Evolutionary conservation across 805 yeast species (phyloP).

Genomic region (Soucietia sequanensis): DNA sequence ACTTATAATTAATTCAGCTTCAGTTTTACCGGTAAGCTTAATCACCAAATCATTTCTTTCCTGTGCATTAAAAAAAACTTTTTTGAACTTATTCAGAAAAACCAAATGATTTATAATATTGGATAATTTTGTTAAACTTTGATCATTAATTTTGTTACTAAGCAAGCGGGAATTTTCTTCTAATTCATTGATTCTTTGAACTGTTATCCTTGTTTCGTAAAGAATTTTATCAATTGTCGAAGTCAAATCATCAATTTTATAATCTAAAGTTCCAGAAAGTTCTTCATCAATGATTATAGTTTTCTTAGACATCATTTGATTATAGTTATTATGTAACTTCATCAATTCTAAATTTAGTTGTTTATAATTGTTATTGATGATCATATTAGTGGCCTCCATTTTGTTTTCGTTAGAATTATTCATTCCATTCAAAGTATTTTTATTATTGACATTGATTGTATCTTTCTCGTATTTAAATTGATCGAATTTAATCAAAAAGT

Average conservation of each 20-base stretch:
- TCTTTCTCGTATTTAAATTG: background rate
- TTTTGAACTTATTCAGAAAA: conserved; percentile 28
- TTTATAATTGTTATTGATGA: conserved; percentile 19
- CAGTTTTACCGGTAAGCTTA: conserved; percentile 24
- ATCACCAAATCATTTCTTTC: conserved; percentile 26
- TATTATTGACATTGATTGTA: background rate
- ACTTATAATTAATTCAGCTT: conserved; percentile 7
- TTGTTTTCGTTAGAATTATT: background rate
- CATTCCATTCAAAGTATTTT: background rate
- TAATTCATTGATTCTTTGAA: conserved; percentile 39
- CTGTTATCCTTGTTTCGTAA: conserved; percentile 41
- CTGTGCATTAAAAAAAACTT: conserved; percentile 25
- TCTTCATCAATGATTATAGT: conserved; percentile 27
- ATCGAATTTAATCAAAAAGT: conserved; percentile 19
- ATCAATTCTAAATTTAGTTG: conserved; percentile 30
- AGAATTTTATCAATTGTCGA: conserved; percentile 37
- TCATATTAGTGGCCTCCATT: conserved; percentile 7
- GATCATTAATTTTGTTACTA: conserved; percentile 25
- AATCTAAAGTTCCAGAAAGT: conserved; percentile 24
- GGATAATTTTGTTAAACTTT: conserved; percentile 24
- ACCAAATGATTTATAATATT: conserved; percentile 24
- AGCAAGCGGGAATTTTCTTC: conserved; percentile 32
- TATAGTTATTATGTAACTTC: conserved; percentile 24
- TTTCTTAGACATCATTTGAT: conserved; percentile 24
- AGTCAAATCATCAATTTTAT: conserved; percentile 27